Conservation (phyloP, 1,284 basidiomycete genomes). For the Puccinia novopanici region DNA sequence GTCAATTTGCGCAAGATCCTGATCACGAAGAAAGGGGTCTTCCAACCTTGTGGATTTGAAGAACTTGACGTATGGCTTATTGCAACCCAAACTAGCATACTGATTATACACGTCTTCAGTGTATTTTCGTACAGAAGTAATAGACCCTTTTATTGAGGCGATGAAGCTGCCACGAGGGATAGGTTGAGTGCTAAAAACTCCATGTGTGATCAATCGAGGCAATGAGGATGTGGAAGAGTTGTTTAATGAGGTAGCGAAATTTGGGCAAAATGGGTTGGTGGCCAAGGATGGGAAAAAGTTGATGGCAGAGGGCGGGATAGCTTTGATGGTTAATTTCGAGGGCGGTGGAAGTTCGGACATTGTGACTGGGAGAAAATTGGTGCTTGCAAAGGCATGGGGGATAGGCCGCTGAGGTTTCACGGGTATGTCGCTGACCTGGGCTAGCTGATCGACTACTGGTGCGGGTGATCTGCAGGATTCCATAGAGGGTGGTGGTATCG, state of each 20-base stretch:
- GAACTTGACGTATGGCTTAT: conserved; percentile 73
- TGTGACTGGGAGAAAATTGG: conserved; percentile 28
- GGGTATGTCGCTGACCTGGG: conserved; percentile 3
- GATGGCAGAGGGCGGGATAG: conserved; percentile 41
- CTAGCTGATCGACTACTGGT: neutral
- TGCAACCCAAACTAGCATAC: conserved; percentile 63
- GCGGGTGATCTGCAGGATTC: conserved; percentile 9
- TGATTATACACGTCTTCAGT: conserved; percentile 64
- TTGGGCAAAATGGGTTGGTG: conserved; percentile 66
- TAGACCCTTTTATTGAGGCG: conserved; percentile 58
- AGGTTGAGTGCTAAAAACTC: conserved; percentile 59
- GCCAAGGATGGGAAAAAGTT: conserved; percentile 53
- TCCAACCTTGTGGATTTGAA: conserved; percentile 63
- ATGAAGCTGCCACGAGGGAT: conserved; percentile 61
- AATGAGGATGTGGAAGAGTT: conserved; percentile 55
- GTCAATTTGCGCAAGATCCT: conserved; percentile 60
- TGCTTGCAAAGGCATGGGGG: conserved; percentile 19
- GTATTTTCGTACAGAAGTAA: conserved; percentile 59
- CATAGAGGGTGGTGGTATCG: neutral
- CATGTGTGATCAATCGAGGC: conserved; percentile 60
- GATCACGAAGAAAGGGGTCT: neutral
- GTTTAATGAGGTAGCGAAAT: conserved; percentile 61
- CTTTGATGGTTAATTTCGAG: conserved; percentile 38
- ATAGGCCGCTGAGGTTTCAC: conserved; percentile 10
- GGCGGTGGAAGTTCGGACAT: conserved; percentile 52